phyloP scores from a whole-genome alignment of 1,284 basidiomycete species.

The Leccinum pachyderme region DNA sequence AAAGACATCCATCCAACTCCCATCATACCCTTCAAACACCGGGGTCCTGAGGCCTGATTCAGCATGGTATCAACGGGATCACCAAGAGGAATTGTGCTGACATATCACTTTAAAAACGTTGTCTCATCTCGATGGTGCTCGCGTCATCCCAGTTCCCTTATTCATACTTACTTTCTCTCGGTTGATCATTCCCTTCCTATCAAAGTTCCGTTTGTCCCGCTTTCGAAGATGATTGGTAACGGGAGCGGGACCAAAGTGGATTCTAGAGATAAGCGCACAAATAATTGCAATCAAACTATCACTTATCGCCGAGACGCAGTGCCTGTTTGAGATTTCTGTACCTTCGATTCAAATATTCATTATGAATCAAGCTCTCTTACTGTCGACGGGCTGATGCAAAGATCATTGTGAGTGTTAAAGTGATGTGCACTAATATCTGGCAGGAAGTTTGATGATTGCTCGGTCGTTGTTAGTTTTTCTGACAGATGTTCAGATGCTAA shows the following conservation, averaged over 20 bases:
- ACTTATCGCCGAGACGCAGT: neutral
- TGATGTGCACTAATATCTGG: neutral
- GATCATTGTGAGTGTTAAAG: neutral
- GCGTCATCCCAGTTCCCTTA: neutral
- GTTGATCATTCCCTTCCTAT: neutral
- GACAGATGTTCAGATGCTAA: neutral
- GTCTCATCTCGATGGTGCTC: neutral
- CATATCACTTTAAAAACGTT: neutral
- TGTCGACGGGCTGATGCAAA: no score
- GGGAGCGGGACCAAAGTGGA: neutral
- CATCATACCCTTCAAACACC: no score
- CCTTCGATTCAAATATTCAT: no score
- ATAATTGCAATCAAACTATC: neutral
- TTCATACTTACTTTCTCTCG: neutral
- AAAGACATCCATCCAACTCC: no score
- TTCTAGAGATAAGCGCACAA: no score
- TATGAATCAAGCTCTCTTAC: no score
- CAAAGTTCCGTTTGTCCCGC: neutral
- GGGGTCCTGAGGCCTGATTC: neutral
- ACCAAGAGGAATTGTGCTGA: neutral
- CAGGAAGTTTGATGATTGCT: neutral
- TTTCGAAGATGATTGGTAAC: neutral
- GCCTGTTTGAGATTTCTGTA: neutral
- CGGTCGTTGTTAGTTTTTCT: neutral
- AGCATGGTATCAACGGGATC: neutral